Conservation (phyloP, 2,329 filamentous ascomycete genomes). For the Paraphoma chrysanthemicola region DNA sequence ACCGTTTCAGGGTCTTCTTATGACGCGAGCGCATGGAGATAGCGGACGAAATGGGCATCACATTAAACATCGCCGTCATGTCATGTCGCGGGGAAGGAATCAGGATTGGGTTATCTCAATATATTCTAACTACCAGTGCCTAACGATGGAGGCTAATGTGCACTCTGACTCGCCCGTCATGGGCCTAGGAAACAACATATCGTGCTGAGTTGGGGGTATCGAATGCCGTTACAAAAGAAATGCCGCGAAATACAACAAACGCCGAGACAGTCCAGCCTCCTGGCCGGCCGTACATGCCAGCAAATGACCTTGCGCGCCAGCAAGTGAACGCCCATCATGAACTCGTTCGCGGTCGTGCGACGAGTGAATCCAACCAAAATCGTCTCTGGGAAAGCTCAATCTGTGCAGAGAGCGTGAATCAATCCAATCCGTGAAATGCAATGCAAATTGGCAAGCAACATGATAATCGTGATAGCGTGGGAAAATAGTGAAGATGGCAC, state of each 20-base stretch:
- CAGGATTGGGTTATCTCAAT: not conserved
- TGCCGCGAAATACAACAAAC: conserved; percentile 18
- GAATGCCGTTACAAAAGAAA: conserved; percentile 33
- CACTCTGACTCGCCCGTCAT: conserved; percentile 12
- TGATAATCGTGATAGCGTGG: conserved; percentile 3
- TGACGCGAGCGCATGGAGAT: conserved; percentile 1
- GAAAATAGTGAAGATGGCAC: not conserved
- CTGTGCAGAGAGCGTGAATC: conserved; percentile 20
- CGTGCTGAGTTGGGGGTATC: conserved; percentile 34
- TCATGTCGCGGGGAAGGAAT: conserved; percentile 4
- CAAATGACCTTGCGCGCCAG: conserved; percentile 21
- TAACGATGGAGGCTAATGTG: conserved; percentile 10
- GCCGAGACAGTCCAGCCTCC: conserved; percentile 11
- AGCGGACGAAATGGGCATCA: conserved; percentile 4
- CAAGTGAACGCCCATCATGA: conserved; percentile 40
- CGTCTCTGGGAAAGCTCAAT: conserved; percentile 24
- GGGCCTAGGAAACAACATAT: conserved; percentile 11
- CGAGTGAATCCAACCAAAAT: conserved; percentile 13
- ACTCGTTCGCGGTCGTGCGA: conserved; percentile 20
- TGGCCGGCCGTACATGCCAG: not conserved
- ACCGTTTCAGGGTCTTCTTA: not conserved
- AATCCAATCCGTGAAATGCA: conserved; percentile 27
- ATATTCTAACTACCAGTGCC: conserved; percentile 6
- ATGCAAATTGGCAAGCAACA: conserved; percentile 34
- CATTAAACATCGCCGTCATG: not conserved